These are phyloP conservation scores for Macrophomina phaseolina DNA, from an alignment of 2,329 filamentous ascomycete species.

Conservation along the genomic window DNA sequence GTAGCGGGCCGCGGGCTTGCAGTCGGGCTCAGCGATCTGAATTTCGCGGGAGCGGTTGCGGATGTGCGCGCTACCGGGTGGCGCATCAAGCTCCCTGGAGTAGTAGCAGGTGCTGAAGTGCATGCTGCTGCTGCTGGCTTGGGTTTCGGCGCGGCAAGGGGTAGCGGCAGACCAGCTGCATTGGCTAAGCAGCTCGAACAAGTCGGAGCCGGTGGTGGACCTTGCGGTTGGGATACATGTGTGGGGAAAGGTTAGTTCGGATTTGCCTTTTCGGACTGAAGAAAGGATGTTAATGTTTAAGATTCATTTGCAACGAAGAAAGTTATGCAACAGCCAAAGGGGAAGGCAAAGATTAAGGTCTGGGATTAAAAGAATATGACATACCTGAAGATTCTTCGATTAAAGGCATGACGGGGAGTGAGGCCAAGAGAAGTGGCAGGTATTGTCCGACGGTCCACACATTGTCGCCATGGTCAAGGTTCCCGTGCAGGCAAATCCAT, in stretches of 20 bases:
- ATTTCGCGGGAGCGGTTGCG: too few relatives aligned
- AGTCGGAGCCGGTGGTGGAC: neutral
- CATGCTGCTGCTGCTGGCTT: neutral
- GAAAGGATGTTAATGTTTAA: neutral
- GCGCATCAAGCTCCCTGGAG: too few relatives aligned
- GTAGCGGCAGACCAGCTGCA: neutral
- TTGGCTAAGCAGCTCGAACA: neutral
- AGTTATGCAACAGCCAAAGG: neutral
- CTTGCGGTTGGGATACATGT: neutral
- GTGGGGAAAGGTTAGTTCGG: neutral
- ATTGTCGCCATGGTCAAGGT: neutral
- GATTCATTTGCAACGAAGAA: too few relatives aligned
- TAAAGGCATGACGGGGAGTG: neutral
- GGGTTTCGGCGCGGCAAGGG: neutral
- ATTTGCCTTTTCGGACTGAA: neutral
- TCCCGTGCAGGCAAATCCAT: neutral
- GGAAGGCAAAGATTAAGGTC: neutral
- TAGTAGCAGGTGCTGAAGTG: neutral
- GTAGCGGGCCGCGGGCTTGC: too few relatives aligned
- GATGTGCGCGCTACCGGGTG: too few relatives aligned
- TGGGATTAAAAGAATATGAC: too few relatives aligned
- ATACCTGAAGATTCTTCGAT: neutral
- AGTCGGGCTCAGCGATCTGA: too few relatives aligned
- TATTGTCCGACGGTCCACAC: neutral
- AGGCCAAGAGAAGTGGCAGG: neutral